Base-by-base conservation (phyloP, 768 basidiomycete species). In the Rhodosporidiobolus sp. region DNA sequence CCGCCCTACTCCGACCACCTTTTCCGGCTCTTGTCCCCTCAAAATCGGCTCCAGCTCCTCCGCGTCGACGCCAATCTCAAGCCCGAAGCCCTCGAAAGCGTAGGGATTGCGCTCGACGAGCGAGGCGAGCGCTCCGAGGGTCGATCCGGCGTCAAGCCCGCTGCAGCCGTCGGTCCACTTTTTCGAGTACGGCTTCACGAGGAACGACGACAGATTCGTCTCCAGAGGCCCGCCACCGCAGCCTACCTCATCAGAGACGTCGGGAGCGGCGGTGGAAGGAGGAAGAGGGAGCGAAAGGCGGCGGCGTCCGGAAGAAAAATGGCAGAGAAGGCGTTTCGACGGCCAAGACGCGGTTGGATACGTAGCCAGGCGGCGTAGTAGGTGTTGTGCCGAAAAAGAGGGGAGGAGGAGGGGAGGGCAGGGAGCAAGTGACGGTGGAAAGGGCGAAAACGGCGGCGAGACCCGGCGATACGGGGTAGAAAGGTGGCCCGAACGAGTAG, bases 181-280 rank as follows among this genome's bases (percentile, higher is more conserved):
- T 17, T 84, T 78, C 48, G 83, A 80, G 74, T 81, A 83, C 14
- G 90, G 86, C 79, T 97, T 98, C 80, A 96, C 81, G 63, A 96
- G 83, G 83, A 95, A 98, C n/a, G 87, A 89, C 35, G 90, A 91
- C 73, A 96, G 82, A 82, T 97, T 91, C 32, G 88, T 89, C 81
- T 97, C 94, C 77, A 89, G 86, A 14, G 92, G 92, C 60, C 94
- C 94, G 56, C 94, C 94, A 67, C 93, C 92, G 76, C 87, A 86
- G 59, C 88, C 94, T 71, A n/a, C n/a, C n/a, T n/a, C n/a, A n/a
- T n/a, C n/a, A n/a, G n/a, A n/a, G n/a, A n/a, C n/a, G n/a, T n/a
- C n/a, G n/a, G n/a, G n/a, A n/a, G n/a, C n/a, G n/a, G n/a, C n/a
- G n/a, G n/a, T n/a, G n/a, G n/a, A n/a, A n/a, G n/a, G n/a, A n/a